phyloP scores from a whole-genome alignment of 1,284 basidiomycete species.

The Puccinia hordei region DNA sequence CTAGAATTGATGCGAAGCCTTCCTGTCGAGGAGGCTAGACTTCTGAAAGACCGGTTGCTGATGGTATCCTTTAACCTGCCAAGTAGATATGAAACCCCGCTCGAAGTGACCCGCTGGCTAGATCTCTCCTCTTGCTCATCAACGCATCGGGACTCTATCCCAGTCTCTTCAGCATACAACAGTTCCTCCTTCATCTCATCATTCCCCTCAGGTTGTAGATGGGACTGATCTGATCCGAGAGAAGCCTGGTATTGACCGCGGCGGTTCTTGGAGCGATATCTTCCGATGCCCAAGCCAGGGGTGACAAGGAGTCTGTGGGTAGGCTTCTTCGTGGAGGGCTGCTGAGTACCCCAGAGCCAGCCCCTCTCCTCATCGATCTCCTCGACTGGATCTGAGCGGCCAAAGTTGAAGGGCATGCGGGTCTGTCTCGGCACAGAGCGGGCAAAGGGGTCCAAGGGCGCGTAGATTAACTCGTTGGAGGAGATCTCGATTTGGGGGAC shows the following conservation, averaged over 20 bases:
- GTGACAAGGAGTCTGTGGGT: background rate
- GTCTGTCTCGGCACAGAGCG: conserved; percentile 3
- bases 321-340: background rate
- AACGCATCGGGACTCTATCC: background rate
- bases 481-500: conserved; percentile 3
- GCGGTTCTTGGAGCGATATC: conserved; percentile 18
- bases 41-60: background rate
- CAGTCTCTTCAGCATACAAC: background rate
- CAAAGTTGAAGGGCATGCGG: conserved; percentile 6
- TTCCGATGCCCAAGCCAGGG: conserved; percentile 12
- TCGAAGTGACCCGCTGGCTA: background rate
- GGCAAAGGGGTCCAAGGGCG: conserved; percentile 2
- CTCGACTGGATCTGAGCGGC: conserved; percentile 2
- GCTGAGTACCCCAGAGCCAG: conserved; percentile 27
- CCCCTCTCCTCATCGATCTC: conserved; percentile 24
- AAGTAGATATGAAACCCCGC: conserved; percentile 1
- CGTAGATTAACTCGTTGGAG: background rate
- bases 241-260: background rate
- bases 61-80: conserved; percentile 10
- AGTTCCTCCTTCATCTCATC: conserved; percentile 22
- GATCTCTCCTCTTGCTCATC: background rate
- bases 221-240: background rate
- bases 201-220: background rate
- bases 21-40: conserved; percentile 8
- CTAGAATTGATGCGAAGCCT: background rate